Conservation (phyloP, 192 early-diverging fungal genomes). For the Anaeromyces robustus region DNA sequence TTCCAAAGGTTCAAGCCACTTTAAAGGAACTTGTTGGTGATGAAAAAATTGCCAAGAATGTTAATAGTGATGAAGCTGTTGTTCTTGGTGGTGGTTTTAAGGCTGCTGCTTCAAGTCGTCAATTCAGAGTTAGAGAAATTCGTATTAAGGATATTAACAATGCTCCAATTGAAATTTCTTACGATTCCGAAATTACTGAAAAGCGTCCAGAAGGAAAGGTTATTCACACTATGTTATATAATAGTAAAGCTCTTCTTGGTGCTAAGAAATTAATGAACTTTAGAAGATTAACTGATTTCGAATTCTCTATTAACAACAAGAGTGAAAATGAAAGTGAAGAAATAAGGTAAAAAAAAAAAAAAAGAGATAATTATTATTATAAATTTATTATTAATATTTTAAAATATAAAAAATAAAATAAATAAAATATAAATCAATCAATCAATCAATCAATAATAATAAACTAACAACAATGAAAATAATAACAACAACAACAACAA, state of each 20-base stretch:
- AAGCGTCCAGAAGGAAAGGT: conserved; percentile 11
- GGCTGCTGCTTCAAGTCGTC: conserved; percentile 66
- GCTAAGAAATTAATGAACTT: conserved; percentile 76
- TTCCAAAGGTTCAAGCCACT: conserved; percentile 65
- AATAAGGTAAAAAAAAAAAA: not conserved
- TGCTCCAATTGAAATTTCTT: conserved; percentile 47
- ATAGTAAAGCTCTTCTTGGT: conserved; percentile 49
- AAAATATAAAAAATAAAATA: too few species aligned
- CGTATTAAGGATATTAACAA: conserved; percentile 67
- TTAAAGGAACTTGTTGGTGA: conserved; percentile 55
- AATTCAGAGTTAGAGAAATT: conserved; percentile 78
- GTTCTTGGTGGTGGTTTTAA: conserved; percentile 80
- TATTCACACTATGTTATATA: conserved; percentile 39
- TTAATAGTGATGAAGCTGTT: conserved; percentile 93
- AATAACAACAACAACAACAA: too few species aligned
- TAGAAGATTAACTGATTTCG: conserved; percentile 63
- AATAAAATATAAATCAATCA: too few species aligned
- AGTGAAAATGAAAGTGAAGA: conserved; percentile 9
- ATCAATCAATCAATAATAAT: too few species aligned
- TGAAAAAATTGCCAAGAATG: conserved; percentile 77
- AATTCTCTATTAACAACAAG: conserved; percentile 50
- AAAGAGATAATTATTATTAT: too few species aligned
- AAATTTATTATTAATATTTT: too few species aligned
- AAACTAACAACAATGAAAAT: too few species aligned
- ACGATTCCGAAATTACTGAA: conserved; percentile 22